phyloP scores from a whole-genome alignment of 305 asterid species.

The Petunia hybrid region DNA sequence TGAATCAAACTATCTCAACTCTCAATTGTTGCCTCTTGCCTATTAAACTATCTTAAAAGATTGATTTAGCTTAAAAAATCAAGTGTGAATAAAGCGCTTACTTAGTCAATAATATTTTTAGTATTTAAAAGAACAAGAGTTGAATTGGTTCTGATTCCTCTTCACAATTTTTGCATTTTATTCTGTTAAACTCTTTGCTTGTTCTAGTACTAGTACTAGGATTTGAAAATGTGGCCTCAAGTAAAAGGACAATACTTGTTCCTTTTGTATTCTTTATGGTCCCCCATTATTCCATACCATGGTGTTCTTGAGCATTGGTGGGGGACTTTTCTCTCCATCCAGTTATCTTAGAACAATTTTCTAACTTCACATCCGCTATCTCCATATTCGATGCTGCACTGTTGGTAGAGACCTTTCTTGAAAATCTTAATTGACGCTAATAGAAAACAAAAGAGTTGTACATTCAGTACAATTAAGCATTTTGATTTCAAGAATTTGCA shows the following conservation, averaged over 20 bases:
- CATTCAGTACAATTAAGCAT: too few relatives aligned
- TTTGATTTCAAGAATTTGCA: too few relatives aligned
- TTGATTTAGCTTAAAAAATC: background rate
- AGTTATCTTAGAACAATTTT: too few relatives aligned
- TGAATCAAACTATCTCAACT: too few relatives aligned
- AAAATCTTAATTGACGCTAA: too few relatives aligned
- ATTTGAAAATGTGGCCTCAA: background rate
- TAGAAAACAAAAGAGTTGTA: too few relatives aligned
- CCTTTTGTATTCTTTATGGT: background rate
- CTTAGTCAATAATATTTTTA: background rate
- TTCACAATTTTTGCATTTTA: background rate
- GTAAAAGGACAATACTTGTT: background rate
- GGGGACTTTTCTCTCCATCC: too few relatives aligned
- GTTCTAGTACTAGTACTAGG: constrained; percentile 8
- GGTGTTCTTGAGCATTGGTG: too few relatives aligned
- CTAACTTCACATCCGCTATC: too few relatives aligned
- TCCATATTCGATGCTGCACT: too few relatives aligned
- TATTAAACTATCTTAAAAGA: background rate
- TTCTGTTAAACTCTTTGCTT: constrained; percentile 10
- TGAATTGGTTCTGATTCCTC: constrained; percentile 1
- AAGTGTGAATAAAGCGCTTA: background rate
- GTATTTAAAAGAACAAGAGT: background rate
- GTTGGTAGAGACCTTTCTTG: too few relatives aligned
- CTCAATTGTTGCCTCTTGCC: too few relatives aligned
- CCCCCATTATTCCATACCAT: background rate